Conservation (phyloP, 257 asterid species). For the Misopates orontium region DNA sequence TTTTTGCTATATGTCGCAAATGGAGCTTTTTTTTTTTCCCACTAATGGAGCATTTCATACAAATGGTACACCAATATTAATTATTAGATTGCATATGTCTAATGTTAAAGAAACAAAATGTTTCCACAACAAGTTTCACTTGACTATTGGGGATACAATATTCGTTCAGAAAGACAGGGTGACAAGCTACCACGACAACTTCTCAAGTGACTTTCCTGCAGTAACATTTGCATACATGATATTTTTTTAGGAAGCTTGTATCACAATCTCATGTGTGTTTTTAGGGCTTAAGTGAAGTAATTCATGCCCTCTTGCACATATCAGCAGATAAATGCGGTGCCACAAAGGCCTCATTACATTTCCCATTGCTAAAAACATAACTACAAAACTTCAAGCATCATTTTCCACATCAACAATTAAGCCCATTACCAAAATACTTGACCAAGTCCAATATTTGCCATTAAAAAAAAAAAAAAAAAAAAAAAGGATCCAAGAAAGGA, state of each 20-base stretch:
- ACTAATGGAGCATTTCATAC: no score
- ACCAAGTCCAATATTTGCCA: constrained; percentile 1
- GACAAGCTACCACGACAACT: background rate
- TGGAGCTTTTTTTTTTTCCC: no score
- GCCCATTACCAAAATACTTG: background rate
- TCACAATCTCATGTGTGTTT: background rate
- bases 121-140: no score
- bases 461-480: constrained; percentile 13
- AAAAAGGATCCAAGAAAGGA: constrained; percentile 6
- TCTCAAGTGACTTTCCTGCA: background rate
- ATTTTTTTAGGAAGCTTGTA: background rate
- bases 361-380: background rate
- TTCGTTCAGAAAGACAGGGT: no score
- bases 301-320: no score
- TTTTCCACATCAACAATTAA: constrained; percentile 17
- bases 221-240: background rate
- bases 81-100: no score
- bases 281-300: background rate
- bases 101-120: no score
- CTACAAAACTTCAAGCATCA: constrained; percentile 8
- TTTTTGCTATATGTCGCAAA: no score
- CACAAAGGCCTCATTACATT: background rate
- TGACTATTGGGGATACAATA: no score
- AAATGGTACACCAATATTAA: no score
- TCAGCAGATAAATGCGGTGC: no score